A percentile compares a stretch with the other conserved stretches of the same genome.
phyloP scores from a whole-genome alignment of 2,329 filamentous ascomycete genomes.

The Talaromyces verruculosus region DNA sequence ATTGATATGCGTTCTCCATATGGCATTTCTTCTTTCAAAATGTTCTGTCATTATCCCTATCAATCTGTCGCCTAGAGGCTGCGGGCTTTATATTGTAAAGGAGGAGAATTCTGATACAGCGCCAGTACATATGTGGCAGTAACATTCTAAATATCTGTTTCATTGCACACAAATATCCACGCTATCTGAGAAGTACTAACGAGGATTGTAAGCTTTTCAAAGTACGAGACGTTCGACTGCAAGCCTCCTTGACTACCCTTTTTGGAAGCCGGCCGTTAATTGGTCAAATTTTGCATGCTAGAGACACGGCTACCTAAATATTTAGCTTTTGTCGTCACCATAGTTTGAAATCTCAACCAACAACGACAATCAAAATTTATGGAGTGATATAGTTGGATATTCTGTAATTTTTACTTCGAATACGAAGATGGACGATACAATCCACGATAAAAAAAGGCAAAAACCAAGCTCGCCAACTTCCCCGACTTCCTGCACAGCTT shows the following conservation, averaged over 20 bases:
- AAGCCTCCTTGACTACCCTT: not conserved
- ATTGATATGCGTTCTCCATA: not conserved
- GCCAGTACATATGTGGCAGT: not conserved
- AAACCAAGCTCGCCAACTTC: not conserved
- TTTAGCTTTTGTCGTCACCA: not conserved
- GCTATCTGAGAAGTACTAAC: not conserved
- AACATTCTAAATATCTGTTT: not conserved
- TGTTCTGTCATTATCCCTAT: not conserved
- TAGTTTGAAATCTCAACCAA: not conserved
- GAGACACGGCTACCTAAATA: not conserved
- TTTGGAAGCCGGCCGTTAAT: not conserved
- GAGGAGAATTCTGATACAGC: not conserved
- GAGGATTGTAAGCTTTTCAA: not conserved
- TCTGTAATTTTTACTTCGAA: no score
- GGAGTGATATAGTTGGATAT: not conserved
- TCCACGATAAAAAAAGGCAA: not conserved
- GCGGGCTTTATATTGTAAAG: not conserved
- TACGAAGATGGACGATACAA: not conserved
- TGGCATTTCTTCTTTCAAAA: no score
- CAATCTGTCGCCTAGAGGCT: not conserved
- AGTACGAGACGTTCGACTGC: no score
- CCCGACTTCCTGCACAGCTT: conserved; percentile 5
- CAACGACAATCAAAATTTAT: not conserved
- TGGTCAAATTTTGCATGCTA: not conserved
- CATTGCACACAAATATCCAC: not conserved